Evolutionary conservation across 768 basidiomycete genomes (phyloP), one percentile per base, ranked within the genome.

Genomic region (Brasilioporus rufonigricans): DNA sequence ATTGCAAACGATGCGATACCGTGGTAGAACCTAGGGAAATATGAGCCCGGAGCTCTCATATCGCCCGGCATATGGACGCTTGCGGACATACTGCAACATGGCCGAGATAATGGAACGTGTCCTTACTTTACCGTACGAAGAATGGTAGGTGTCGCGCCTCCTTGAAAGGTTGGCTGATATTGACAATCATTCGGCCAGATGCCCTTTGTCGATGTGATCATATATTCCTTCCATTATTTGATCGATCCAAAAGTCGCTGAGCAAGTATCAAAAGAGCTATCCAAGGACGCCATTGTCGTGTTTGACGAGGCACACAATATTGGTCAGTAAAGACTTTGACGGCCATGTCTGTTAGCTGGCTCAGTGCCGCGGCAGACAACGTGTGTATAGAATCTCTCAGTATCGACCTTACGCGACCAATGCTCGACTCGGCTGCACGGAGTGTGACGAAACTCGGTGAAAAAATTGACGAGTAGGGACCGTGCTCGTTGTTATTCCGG

Each of bases 301-400:
- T 99, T 99, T 65, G 97, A 99, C 65, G 97, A 99, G 68, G 97
- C 97, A 16, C 97, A 99, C 72, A 99, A 99, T 69, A 99, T 99
- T 48, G 95, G 95, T 94, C 62, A 53, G 79, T 60, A 26, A 47
- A 50, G 36, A 36, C 51, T 32, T 50, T 48, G 32, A 38, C 21
- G 24, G 39, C 33, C 24, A 12, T 13, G 23, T 43, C 16, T 40
- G 41, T 3, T 31, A 46, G 23, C 39, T 50, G 33, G 40, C 55
- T 51, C 14, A 65, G 40, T 21, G 40, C 13, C 52, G 32, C 24
- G 23, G 31, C 24, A 88, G 96, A 99, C 67, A 99, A 99, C 69
- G 97, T 99, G 44, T 99, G 97, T 72, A 96, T 99, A 66, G 97
- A 99, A 66, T 98, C 97, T 0, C 76, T 99, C 36, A 97, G 94